A percentile compares a stretch with the other conserved stretches of the same genome.
Evolutionary conservation across 1,284 basidiomycete species (phyloP).

Genomic region (Apiotrichum porosum): DNA sequence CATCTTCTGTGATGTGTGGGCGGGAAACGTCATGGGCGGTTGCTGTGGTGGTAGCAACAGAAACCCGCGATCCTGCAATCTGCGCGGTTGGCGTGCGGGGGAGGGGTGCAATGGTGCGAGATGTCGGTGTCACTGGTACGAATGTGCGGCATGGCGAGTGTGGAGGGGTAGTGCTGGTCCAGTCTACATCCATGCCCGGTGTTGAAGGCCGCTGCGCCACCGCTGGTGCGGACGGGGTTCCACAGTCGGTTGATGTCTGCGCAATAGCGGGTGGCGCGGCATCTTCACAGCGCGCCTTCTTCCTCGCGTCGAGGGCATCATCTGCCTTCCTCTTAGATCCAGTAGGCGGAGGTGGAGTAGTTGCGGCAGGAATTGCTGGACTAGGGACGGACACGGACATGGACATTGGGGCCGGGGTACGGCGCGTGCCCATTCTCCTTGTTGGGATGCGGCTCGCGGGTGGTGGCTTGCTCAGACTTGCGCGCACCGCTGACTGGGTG

Average conservation of each 20-base stretch:
- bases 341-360: neutral
- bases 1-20: neutral
- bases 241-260: no score
- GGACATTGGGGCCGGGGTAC: neutral
- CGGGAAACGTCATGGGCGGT: constrained; percentile 8
- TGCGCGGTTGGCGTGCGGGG: neutral
- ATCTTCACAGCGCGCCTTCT: neutral
- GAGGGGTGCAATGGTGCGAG: neutral
- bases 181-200: no score
- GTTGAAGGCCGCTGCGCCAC: no score
- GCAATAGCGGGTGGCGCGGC: no score
- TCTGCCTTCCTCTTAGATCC: neutral
- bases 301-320: neutral
- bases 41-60: neutral
- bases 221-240: no score
- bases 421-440: neutral
- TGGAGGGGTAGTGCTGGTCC: no score
- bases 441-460: neutral
- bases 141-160: no score
- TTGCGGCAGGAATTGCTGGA: no score
- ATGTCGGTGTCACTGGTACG: no score
- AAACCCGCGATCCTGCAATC: neutral
- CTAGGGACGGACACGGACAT: no score
- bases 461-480: no score
- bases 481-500: no score